Evolutionary conservation across 2,329 filamentous ascomycete species (phyloP).

Genomic region (Fusarium siculi): DNA sequence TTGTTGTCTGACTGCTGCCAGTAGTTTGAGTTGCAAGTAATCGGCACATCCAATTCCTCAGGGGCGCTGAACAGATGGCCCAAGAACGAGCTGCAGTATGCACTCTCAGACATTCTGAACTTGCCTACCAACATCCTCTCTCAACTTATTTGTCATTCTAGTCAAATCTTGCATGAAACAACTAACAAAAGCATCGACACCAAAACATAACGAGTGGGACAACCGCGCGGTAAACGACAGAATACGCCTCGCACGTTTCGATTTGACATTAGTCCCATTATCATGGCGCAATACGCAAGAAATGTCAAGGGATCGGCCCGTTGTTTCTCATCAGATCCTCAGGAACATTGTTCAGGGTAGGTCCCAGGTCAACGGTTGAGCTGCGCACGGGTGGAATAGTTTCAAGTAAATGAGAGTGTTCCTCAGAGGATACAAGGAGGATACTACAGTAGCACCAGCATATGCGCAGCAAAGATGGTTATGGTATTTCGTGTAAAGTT

Average conservation of each 20-base stretch:
- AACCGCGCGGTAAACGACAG: slow-evolving; percentile 1
- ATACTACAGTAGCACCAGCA: not conserved
- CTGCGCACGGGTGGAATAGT: slow-evolving; percentile 9
- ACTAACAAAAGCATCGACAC: not conserved
- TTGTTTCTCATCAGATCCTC: not conserved
- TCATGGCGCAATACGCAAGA: not conserved
- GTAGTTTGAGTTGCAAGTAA: not conserved
- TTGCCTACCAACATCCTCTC: not conserved
- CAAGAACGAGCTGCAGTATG: not conserved
- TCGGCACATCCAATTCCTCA: not conserved
- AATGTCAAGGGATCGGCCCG: slow-evolving; percentile 1
- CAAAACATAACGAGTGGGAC: not conserved
- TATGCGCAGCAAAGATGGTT: not conserved
- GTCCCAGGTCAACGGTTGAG: not conserved
- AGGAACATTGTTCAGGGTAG: slow-evolving; percentile 10
- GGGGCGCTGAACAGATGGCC: not conserved
- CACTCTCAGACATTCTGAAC: not conserved
- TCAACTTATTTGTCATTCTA: not conserved
- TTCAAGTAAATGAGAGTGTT: slow-evolving; percentile 1
- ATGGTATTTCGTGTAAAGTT: slow-evolving; percentile 11
- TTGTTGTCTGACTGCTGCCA: not conserved
- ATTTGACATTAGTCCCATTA: not conserved
- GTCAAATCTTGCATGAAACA: not conserved
- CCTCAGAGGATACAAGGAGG: not conserved
- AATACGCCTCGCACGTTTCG: slow-evolving; percentile 12